Percentiles rank a stretch among this genome's conserved stretches.
These are phyloP conservation scores for Extremus antarcticus DNA, from an alignment of 495 filamentous ascomycete species.

Conservation along the genomic window DNA sequence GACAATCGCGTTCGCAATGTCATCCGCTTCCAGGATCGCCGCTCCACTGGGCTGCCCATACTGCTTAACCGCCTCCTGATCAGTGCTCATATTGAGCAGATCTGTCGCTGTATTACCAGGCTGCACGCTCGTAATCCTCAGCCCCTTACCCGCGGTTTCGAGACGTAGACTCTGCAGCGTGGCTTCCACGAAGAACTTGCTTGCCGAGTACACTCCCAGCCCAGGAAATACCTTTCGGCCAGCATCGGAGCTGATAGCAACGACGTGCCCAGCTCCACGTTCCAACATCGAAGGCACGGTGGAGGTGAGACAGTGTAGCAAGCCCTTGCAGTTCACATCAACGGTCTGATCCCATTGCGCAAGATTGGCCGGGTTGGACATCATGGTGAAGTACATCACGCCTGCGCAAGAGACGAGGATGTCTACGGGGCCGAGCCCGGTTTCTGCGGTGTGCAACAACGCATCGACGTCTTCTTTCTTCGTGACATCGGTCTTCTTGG, in stretches of 20 bases:
- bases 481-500: slow-evolving; percentile 52
- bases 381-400: slow-evolving; percentile 69
- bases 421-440: slow-evolving; percentile 51
- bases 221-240: slow-evolving; percentile 62
- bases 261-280: slow-evolving; percentile 49
- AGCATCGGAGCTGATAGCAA: slow-evolving; percentile 60
- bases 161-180: slow-evolving; percentile 54
- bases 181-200: slow-evolving; percentile 65
- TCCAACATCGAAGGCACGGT: slow-evolving; percentile 52
- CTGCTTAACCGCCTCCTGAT: slow-evolving; percentile 57
- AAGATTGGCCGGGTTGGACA: slow-evolving; percentile 47
- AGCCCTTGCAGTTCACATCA: slow-evolving; percentile 62
- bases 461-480: slow-evolving; percentile 42
- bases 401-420: slow-evolving; percentile 58
- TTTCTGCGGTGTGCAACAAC: slow-evolving; percentile 41
- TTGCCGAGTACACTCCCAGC: slow-evolving; percentile 59
- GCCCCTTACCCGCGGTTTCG: slow-evolving; percentile 53
- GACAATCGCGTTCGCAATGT: slow-evolving; percentile 54
- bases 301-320: slow-evolving; percentile 50
- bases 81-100: slow-evolving; percentile 53
- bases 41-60: slow-evolving; percentile 56
- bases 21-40: slow-evolving; percentile 50
- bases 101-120: slow-evolving; percentile 57
- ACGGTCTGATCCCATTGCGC: slow-evolving; percentile 62
- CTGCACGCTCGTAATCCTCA: slow-evolving; percentile 55